Conservation (phyloP, 2,329 filamentous ascomycete species). For the Diatrype stigma region DNA sequence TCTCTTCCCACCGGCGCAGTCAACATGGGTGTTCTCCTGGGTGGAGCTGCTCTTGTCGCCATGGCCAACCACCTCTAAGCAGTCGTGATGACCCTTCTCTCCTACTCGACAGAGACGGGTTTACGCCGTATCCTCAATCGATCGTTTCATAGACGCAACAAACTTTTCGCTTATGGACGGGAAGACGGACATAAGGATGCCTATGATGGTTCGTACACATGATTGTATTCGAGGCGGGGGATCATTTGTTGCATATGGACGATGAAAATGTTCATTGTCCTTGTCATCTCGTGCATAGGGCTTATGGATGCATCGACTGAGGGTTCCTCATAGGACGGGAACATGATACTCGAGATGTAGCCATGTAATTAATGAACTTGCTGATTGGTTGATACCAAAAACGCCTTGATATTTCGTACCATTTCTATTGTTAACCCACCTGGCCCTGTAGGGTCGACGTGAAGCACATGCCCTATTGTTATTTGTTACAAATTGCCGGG, state of each 20-base stretch:
- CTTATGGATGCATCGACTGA: background rate
- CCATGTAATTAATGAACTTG: background rate
- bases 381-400: background rate
- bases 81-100: background rate
- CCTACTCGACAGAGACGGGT: too few relatives aligned
- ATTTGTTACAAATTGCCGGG: too few relatives aligned
- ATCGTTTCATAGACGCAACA: background rate
- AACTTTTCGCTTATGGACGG: background rate
- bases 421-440: background rate
- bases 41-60: conserved; percentile 12
- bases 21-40: conserved; percentile 13
- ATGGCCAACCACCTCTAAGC: conserved; percentile 14
- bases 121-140: background rate
- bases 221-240: background rate
- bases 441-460: background rate
- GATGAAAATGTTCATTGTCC: background rate
- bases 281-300: background rate
- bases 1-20: conserved; percentile 8
- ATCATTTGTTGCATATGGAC: background rate
- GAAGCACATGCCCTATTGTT: background rate
- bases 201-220: background rate
- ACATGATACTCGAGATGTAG: background rate
- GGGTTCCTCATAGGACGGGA: background rate
- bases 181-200: background rate
- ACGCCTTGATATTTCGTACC: background rate